A percentile compares a stretch with the other conserved stretches of the same genome.
Conservation (phyloP, 768 basidiomycete species). For the Calocybe indica region DNA sequence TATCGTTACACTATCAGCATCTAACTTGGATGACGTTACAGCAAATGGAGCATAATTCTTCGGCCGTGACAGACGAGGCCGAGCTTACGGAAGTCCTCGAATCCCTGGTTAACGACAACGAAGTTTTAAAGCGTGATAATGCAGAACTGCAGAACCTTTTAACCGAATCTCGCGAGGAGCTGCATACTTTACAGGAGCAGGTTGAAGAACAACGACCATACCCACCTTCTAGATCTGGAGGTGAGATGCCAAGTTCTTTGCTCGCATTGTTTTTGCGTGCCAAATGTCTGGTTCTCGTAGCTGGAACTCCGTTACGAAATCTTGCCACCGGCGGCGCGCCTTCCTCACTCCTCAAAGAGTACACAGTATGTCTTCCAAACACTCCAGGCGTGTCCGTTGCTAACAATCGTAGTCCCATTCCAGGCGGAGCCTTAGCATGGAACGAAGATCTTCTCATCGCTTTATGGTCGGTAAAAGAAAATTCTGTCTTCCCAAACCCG, state of each 20-base stretch:
- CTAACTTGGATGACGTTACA: neutral
- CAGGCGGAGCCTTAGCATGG: constrained; percentile 21
- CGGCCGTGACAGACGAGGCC: constrained; percentile 41
- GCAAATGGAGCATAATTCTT: constrained; percentile 1
- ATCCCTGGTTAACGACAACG: constrained; percentile 83
- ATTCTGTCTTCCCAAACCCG: neutral
- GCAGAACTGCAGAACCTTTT: constrained; percentile 72
- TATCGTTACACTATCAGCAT: too few relatives aligned
- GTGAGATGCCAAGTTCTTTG: constrained; percentile 21
- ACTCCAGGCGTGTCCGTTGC: neutral
- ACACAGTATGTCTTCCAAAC: constrained; percentile 19
- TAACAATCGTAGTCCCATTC: constrained; percentile 11
- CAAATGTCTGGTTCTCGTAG: too few relatives aligned
- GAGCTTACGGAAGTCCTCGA: constrained; percentile 71
- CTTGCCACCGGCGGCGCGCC: constrained; percentile 37
- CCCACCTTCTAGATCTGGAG: constrained; percentile 33
- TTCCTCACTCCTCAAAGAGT: constrained; percentile 32
- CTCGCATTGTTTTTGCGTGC: neutral
- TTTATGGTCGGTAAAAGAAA: constrained; percentile 15
- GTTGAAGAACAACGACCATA: constrained; percentile 64
- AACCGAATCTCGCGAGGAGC: constrained; percentile 71
- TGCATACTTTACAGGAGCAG: constrained; percentile 64
- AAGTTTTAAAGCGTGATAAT: constrained; percentile 75
- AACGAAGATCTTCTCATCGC: constrained; percentile 12
- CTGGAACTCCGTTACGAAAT: constrained; percentile 36